Percentiles rank a stretch among this genome's conserved stretches.
phyloP scores from a whole-genome alignment of 306 rosid genomes.

The Sechiopsis laciniata region DNA sequence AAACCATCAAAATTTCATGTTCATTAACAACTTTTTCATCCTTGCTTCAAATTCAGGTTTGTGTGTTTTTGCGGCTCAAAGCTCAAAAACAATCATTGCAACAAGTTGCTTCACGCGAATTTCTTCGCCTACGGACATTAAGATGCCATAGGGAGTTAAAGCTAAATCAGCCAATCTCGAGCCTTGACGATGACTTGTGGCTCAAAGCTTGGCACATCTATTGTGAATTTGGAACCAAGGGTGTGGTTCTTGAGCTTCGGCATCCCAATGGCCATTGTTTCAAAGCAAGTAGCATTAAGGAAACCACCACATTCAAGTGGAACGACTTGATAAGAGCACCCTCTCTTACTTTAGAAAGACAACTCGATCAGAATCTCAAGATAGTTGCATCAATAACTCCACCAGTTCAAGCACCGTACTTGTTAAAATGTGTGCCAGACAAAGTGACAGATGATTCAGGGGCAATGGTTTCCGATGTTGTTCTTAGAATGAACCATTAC shows the following conservation, averaged over 20 bases:
- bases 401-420: conserved; percentile 83
- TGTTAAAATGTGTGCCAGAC: conserved; percentile 88
- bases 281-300: conserved; percentile 47
- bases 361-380: conserved; percentile 46
- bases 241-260: conserved; percentile 49
- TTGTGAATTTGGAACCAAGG: conserved; percentile 91
- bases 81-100: conserved; percentile 35
- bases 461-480: conserved; percentile 77
- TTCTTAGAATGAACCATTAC: conserved; percentile 70
- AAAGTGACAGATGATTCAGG: conserved; percentile 83
- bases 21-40: neutral
- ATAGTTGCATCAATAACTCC: conserved; percentile 65
- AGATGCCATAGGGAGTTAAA: conserved; percentile 79
- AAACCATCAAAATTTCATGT: neutral
- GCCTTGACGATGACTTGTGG: conserved; percentile 51
- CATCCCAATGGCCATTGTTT: conserved; percentile 50
- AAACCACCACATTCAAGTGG: conserved; percentile 48
- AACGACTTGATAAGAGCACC: conserved; percentile 72
- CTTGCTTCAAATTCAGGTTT: conserved; percentile 41
- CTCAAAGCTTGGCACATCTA: conserved; percentile 75
- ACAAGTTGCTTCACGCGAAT: conserved; percentile 39
- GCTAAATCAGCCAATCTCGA: conserved; percentile 48
- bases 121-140: conserved; percentile 44
- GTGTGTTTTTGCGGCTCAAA: conserved; percentile 56
- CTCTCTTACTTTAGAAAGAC: conserved; percentile 51